phyloP scores from a whole-genome alignment of 2,329 filamentous ascomycete species.

The Hortaea sp. region DNA sequence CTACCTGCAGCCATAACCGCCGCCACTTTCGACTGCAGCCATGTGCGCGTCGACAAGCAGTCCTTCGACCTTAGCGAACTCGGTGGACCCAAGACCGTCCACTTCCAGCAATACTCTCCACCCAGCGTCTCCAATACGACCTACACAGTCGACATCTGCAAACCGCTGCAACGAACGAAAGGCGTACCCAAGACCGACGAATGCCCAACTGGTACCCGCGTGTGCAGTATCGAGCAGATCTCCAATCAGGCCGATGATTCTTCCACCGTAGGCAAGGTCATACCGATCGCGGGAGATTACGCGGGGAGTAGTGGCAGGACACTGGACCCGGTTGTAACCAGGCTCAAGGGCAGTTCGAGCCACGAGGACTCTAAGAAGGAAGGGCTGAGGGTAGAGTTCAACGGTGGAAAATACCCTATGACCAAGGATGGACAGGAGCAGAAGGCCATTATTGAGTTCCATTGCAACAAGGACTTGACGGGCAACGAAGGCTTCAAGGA shows the following conservation, averaged over 20 bases:
- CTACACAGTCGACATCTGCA: conserved; percentile 72
- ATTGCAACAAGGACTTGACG: conserved; percentile 63
- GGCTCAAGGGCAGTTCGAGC: conserved; percentile 55
- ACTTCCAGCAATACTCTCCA: conserved; percentile 40
- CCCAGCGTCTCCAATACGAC: conserved; percentile 59
- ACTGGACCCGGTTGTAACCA: conserved; percentile 52
- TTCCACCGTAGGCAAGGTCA: conserved; percentile 46
- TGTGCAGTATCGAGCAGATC: conserved; percentile 62
- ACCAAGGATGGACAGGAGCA: conserved; percentile 47
- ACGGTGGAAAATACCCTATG: conserved; percentile 45
- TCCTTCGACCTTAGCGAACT: conserved; percentile 56
- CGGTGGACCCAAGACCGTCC: conserved; percentile 57
- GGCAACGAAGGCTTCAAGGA: conserved; percentile 63
- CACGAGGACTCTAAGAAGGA: conserved; percentile 57
- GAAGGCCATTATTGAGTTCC: conserved; percentile 72
- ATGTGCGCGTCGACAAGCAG: conserved; percentile 48
- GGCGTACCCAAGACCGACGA: conserved; percentile 45
- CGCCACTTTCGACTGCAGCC: conserved; percentile 51
- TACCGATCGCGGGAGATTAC: conserved; percentile 67
- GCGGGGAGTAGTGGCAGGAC: too few relatives aligned
- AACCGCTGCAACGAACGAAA: conserved; percentile 52
- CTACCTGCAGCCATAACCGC: conserved; percentile 27
- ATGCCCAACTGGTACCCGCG: conserved; percentile 57
- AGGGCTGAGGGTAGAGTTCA: conserved; percentile 60
- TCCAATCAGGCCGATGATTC: conserved; percentile 40